Evolutionary conservation across 805 yeast genomes (phyloP).

Genomic region (Ascoidea rubescens): DNA sequence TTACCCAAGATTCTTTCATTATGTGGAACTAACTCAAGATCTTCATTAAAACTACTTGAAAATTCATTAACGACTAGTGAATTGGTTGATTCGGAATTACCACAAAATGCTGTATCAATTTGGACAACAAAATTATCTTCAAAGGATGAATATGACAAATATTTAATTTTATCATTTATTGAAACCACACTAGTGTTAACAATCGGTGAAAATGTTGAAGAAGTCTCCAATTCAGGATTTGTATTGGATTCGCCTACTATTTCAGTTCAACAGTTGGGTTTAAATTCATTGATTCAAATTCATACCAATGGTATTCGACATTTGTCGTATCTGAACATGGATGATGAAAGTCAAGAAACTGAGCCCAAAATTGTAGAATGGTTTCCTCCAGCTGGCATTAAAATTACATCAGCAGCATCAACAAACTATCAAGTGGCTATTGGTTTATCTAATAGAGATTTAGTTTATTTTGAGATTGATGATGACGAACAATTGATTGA

Average conservation of each 20-base stretch:
- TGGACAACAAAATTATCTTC: conserved; percentile 44
- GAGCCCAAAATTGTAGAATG: conserved; percentile 39
- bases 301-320: conserved; percentile 60
- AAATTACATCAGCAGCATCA: conserved; percentile 42
- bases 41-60: conserved; percentile 32
- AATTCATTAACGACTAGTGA: conserved; percentile 49
- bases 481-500: conserved; percentile 53
- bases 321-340: conserved; percentile 17
- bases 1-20: conserved; percentile 28
- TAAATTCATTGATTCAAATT: conserved; percentile 52
- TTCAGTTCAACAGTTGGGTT: conserved; percentile 56
- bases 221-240: conserved; percentile 56
- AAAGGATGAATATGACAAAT: conserved; percentile 39
- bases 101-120: conserved; percentile 44
- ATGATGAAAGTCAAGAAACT: conserved; percentile 15
- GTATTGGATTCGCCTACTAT: conserved; percentile 44
- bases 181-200: conserved; percentile 61
- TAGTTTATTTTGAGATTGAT: conserved; percentile 75
- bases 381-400: conserved; percentile 71
- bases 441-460: conserved; percentile 57
- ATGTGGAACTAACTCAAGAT: conserved; percentile 28
- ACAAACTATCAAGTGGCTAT: conserved; percentile 58
- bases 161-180: conserved; percentile 48
- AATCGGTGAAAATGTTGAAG: conserved; percentile 71
- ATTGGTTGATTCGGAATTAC: conserved; percentile 65